Percentiles rank a stretch among this genome's conserved stretches.
Evolutionary conservation across 441 rosid genomes (phyloP).

Genomic region (Gossypium gossypioides): DNA sequence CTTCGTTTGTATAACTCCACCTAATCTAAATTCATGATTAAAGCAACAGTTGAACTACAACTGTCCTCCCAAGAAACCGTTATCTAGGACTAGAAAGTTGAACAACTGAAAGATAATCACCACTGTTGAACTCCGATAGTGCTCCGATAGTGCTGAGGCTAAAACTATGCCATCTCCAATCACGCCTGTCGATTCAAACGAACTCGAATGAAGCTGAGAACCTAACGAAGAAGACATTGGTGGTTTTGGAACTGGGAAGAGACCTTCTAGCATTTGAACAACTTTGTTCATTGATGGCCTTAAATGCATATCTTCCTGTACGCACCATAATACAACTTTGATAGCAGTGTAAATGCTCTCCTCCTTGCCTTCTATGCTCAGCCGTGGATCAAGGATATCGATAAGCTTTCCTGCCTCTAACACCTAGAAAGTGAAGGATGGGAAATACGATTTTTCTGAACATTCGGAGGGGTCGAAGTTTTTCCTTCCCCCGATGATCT

Average conservation of each 20-base stretch:
- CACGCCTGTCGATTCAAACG: slow-evolving; percentile 24
- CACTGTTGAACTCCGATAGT: slow-evolving; percentile 57
- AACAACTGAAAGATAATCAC: slow-evolving; percentile 59
- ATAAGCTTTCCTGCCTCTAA: slow-evolving; percentile 72
- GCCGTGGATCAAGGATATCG: slow-evolving; percentile 53
- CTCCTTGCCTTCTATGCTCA: slow-evolving; percentile 25
- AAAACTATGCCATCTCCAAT: slow-evolving; percentile 65
- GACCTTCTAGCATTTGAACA: slow-evolving; percentile 88
- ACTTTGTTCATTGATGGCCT: slow-evolving; percentile 83
- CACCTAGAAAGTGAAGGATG: slow-evolving; percentile 76
- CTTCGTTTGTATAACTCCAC: too few relatives aligned
- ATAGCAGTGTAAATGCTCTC: slow-evolving; percentile 41
- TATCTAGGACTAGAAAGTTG: slow-evolving; percentile 87
- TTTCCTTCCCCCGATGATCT: slow-evolving; percentile 83
- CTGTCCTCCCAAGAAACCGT: neutral
- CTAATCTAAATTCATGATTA: too few relatives aligned
- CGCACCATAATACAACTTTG: slow-evolving; percentile 82
- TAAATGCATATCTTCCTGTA: slow-evolving; percentile 69
- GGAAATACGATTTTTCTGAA: slow-evolving; percentile 75
- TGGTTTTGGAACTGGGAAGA: slow-evolving; percentile 48
- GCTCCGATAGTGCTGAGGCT: slow-evolving; percentile 33
- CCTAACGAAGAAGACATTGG: slow-evolving; percentile 61
- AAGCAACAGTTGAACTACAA: neutral
- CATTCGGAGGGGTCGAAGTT: slow-evolving; percentile 47
- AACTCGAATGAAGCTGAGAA: slow-evolving; percentile 37